A percentile compares a stretch with the other conserved stretches of the same genome.
These are phyloP conservation scores for Cadophora luteo-olivacea DNA, from an alignment of 2,329 filamentous ascomycete species.

Conservation along the genomic window DNA sequence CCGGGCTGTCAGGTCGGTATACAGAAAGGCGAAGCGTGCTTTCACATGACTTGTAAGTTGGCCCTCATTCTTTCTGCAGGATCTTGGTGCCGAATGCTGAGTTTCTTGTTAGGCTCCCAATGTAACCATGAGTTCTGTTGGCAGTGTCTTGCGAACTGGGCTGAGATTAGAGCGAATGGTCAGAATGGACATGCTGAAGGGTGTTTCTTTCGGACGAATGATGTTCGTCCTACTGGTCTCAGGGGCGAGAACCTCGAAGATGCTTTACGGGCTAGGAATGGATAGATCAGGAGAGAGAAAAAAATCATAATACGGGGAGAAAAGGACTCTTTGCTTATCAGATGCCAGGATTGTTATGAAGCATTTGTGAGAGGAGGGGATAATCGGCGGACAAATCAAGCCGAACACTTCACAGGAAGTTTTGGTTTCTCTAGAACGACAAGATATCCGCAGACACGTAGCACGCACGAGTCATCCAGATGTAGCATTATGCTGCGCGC, in stretches of 20 bases:
- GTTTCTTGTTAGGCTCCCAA: slow-evolving; percentile 14
- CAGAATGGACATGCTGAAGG: slow-evolving; percentile 23
- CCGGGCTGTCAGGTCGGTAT: slow-evolving; percentile 22
- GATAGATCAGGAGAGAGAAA: not conserved
- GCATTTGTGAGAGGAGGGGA: too few species aligned
- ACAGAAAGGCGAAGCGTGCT: slow-evolving; percentile 28
- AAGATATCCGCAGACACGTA: too few species aligned
- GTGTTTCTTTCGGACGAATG: slow-evolving; percentile 25
- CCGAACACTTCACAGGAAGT: too few species aligned
- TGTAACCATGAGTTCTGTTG: slow-evolving; percentile 29
- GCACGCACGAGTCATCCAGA: too few species aligned
- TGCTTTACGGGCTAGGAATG: slow-evolving; percentile 18
- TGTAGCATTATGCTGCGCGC: too few species aligned
- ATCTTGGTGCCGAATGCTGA: not conserved
- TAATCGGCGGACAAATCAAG: too few species aligned
- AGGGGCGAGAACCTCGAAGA: slow-evolving; percentile 26
- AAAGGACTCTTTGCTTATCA: not conserved
- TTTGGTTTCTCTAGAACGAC: too few species aligned
- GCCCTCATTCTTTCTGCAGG: not conserved
- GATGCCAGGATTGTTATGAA: too few species aligned
- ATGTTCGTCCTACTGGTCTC: slow-evolving; percentile 24
- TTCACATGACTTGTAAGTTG: slow-evolving; percentile 30
- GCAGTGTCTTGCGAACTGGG: slow-evolving; percentile 26
- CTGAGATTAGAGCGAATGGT: slow-evolving; percentile 13
- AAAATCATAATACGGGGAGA: not conserved